A percentile compares a stretch with the other conserved stretches of the same genome.
Conservation (phyloP, 148 eudicot genomes). For the Selenicereus undatus region DNA sequence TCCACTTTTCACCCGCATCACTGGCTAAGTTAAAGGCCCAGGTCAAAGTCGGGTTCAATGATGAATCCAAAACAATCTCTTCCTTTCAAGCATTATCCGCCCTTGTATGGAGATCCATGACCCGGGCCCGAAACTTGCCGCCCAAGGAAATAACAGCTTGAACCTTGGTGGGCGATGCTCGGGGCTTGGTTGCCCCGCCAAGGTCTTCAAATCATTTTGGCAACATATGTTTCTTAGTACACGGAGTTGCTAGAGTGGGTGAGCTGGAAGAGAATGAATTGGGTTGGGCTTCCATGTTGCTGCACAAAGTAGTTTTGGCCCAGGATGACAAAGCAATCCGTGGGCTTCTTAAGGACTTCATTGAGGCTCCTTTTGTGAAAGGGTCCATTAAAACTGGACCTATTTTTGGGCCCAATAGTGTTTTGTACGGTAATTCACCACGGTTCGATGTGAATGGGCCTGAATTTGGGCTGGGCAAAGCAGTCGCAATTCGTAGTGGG, state of each 20-base stretch:
- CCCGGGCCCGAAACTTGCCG: slow-evolving; percentile 23
- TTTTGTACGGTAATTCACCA: slow-evolving; percentile 60
- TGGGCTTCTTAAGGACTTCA: neutral
- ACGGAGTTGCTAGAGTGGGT: slow-evolving; percentile 22
- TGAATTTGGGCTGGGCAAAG: slow-evolving; percentile 72
- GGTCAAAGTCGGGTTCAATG: slow-evolving; percentile 30
- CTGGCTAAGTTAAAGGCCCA: slow-evolving; percentile 39
- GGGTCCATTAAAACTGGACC: slow-evolving; percentile 12
- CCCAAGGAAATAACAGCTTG: slow-evolving; percentile 47
- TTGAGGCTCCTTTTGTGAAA: neutral
- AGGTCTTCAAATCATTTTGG: slow-evolving; percentile 51
- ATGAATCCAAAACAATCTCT: slow-evolving; percentile 21
- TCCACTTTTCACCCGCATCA: slow-evolving; percentile 51
- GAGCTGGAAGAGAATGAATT: slow-evolving; percentile 41
- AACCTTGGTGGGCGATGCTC: slow-evolving; percentile 50
- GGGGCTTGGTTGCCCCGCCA: slow-evolving; percentile 48
- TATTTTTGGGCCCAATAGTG: slow-evolving; percentile 36
- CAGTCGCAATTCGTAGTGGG: slow-evolving; percentile 58
- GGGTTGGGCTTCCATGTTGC: slow-evolving; percentile 36
- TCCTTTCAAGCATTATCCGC: slow-evolving; percentile 12
- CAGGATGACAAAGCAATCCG: slow-evolving; percentile 28
- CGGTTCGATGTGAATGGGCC: slow-evolving; percentile 70
- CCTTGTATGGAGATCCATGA: slow-evolving; percentile 19
- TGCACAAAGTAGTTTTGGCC: slow-evolving; percentile 32
- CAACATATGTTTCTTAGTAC: slow-evolving; percentile 41